These are phyloP conservation scores for Metschnikowia arizonensis DNA, from an alignment of 805 yeast species.

Conservation along the genomic window DNA sequence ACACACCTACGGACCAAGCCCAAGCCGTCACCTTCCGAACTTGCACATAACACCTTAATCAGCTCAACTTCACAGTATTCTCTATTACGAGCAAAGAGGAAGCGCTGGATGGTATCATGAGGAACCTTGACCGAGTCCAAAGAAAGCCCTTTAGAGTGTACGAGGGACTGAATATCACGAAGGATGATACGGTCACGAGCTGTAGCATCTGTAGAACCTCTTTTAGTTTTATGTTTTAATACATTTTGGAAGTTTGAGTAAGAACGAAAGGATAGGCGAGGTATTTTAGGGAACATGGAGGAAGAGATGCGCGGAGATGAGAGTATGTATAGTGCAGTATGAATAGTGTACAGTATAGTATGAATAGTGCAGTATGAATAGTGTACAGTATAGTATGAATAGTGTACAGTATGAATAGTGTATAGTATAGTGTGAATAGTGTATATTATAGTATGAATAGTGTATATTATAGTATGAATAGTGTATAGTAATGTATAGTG, in stretches of 20 bases:
- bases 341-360: too few relatives aligned
- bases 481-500: too few relatives aligned
- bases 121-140: slow-evolving; percentile 20
- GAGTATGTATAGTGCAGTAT: too few relatives aligned
- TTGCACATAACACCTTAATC: slow-evolving; percentile 25
- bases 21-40: slow-evolving; percentile 36
- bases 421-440: too few relatives aligned
- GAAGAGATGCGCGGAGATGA: too few relatives aligned
- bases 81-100: slow-evolving; percentile 22
- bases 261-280: not conserved
- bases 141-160: slow-evolving; percentile 11
- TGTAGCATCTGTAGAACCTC: slow-evolving; percentile 30
- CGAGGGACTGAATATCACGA: slow-evolving; percentile 25
- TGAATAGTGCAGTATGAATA: too few relatives aligned
- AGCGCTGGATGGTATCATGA: slow-evolving; percentile 21
- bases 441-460: too few relatives aligned
- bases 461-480: too few relatives aligned
- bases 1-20: slow-evolving; percentile 26
- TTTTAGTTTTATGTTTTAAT: slow-evolving; percentile 22
- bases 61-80: slow-evolving; percentile 5
- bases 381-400: too few relatives aligned
- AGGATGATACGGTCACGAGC: slow-evolving; percentile 23
- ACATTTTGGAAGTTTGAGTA: not conserved
- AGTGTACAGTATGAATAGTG: too few relatives aligned
- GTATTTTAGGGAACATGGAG: not conserved